Evolutionary conservation across 768 basidiomycete species (phyloP).

Genomic region (Cystobasidiopsis lactophilus): DNA sequence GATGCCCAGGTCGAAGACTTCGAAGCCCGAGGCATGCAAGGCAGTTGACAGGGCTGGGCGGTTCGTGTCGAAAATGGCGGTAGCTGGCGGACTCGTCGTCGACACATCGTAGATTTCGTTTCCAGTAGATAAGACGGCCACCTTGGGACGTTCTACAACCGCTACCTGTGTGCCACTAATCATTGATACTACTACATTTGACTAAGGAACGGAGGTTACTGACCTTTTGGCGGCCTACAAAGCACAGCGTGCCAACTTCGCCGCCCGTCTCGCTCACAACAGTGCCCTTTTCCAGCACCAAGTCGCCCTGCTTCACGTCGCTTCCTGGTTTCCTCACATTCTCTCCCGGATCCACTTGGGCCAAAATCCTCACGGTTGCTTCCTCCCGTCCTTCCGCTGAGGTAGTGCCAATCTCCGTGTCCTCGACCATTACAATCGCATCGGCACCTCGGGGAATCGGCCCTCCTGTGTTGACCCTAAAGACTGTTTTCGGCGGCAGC

Average conservation of each 20-base stretch:
- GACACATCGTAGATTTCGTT: slow-evolving; percentile 56
- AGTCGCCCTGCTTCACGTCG: slow-evolving; percentile 45
- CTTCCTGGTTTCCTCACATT: slow-evolving; percentile 40
- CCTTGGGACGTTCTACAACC: slow-evolving; percentile 47
- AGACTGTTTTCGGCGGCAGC: slow-evolving; percentile 34
- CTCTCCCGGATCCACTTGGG: slow-evolving; percentile 39
- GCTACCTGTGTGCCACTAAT: slow-evolving; percentile 32
- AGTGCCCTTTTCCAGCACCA: slow-evolving; percentile 38
- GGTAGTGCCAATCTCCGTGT: slow-evolving; percentile 43
- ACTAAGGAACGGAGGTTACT: slow-evolving; percentile 4
- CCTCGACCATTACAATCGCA: slow-evolving; percentile 79
- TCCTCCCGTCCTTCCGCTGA: slow-evolving; percentile 36
- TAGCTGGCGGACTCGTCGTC: slow-evolving; percentile 8
- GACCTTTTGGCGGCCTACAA: slow-evolving; percentile 53
- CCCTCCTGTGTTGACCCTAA: slow-evolving; percentile 68
- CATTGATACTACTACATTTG: background rate
- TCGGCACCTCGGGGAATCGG: slow-evolving; percentile 54
- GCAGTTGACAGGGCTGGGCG: slow-evolving; percentile 51
- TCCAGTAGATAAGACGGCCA: slow-evolving; percentile 66
- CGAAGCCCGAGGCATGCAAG: slow-evolving; percentile 49
- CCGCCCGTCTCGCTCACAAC: slow-evolving; percentile 46
- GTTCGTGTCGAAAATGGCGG: slow-evolving; percentile 55
- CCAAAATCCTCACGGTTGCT: slow-evolving; percentile 44
- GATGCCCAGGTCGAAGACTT: slow-evolving; percentile 59
- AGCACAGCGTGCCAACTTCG: slow-evolving; percentile 60